Base-by-base conservation (phyloP, 148 eudicot species). In the Arbutus unedo region DNA sequence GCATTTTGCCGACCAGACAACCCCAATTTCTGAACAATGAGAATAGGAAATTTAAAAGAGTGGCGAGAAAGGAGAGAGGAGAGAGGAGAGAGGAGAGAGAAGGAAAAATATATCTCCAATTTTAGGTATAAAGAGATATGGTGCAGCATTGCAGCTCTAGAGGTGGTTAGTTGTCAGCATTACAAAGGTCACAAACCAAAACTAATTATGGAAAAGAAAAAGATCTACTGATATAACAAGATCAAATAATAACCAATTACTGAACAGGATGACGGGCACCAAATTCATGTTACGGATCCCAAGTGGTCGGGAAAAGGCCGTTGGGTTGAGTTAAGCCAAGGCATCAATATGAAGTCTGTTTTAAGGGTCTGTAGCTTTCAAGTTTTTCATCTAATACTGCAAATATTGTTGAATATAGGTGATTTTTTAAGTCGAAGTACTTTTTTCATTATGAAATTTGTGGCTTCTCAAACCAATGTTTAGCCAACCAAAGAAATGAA, bases 1-100 rank as follows among this genome's bases (percentile, higher is more conserved):
- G 94, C 95, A 88, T 93, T 92, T 80, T 88, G 92, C 86, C 90
- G 88, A 81, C 97, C 90, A 48, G 94, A 83, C 47, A 88, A 76
- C 44, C 95, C 99, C 71, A 94, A 83, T 88, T 91, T 92, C 99
- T 96, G 91, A 49, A 86, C 70, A 72, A 59, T 77, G 81, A 73
- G 50, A 25, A 66, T 48, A 68, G 19, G 19, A 70, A 56, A 76
- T 53, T 80, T 53, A 70, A 19, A 70, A 87, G 48, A 38, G 19
- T 18, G 53, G 38, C 14, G 41, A 54, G 10, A 38, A 2, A 7
- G 23, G 38, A 72, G 11, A 13, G 41, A 82, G 66, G 47, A 57
- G 9, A n/a, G n/a, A n/a, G n/a, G n/a, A n/a, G 10, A 38, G 4
- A 7, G 23, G 38, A 72, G 11, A 13, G 41, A 82, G 66, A 47